These are phyloP conservation scores for Medakamo hakoo DNA, from an alignment of 139 green algal species.

Conservation along the genomic window DNA sequence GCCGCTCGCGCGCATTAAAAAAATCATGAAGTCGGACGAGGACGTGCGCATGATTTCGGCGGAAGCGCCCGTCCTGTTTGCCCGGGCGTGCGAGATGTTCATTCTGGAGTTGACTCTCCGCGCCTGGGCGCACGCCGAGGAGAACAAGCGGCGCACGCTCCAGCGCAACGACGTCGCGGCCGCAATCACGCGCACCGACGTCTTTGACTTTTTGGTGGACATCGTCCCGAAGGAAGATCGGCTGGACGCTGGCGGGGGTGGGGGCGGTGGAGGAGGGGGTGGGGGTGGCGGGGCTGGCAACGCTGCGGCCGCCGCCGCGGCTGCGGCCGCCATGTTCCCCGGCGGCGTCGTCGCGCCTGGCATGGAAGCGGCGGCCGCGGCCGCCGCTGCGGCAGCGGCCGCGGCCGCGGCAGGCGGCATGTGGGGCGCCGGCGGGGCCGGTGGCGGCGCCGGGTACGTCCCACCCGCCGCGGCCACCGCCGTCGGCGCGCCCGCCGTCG, in stretches of 20 bases:
- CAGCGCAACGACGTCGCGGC: slow-evolving; percentile 88
- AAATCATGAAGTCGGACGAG: slow-evolving; percentile 99
- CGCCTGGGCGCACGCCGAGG: slow-evolving; percentile 86
- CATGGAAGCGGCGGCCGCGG: neutral
- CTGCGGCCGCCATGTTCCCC: neutral
- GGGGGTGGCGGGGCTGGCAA: too few relatives aligned
- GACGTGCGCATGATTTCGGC: slow-evolving; percentile 92
- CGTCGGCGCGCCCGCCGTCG: neutral
- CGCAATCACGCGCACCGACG: slow-evolving; percentile 83
- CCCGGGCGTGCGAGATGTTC: slow-evolving; percentile 85
- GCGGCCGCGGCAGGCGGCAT: too few relatives aligned
- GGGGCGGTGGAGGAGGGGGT: neutral
- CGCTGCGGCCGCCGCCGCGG: neutral
- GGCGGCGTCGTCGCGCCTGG: neutral
- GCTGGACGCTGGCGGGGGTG: too few relatives aligned
- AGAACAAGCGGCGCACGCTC: slow-evolving; percentile 91
- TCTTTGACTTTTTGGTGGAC: slow-evolving; percentile 95
- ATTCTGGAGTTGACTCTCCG: slow-evolving; percentile 76
- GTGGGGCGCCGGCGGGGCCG: too few relatives aligned
- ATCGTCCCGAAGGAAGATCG: slow-evolving; percentile 81
- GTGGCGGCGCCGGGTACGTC: neutral
- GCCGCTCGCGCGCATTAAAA: slow-evolving; percentile 97
- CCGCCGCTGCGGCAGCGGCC: too few relatives aligned
- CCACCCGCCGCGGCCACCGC: too few relatives aligned
- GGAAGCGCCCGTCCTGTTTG: slow-evolving; percentile 94